Base-by-base conservation (phyloP, 352 stramenopile genomes). In the Phytophthora lateralis region DNA sequence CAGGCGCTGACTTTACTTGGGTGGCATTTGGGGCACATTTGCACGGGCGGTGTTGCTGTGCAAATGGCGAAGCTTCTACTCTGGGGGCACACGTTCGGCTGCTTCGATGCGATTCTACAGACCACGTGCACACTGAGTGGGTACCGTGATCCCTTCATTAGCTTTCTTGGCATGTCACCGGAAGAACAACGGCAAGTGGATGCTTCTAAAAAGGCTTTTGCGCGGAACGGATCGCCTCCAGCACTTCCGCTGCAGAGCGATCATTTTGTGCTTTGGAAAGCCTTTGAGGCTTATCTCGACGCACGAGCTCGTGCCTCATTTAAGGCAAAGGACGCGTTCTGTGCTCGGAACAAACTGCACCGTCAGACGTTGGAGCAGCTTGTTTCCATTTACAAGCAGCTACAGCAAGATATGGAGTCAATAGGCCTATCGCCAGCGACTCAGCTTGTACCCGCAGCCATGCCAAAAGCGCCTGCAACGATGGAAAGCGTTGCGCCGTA, bases 121-220 rank as follows among this genome's bases (percentile, higher is more conserved):
- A 89, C 82, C 5, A 83, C 81, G 9, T 89, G 81, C 39, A 83
- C 83, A 34, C 63, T 94, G 18, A 91, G 81, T 21, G 80, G 80
- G 21, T 90, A 90, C 53, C 85, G 85, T 9, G 85, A 94, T 39
- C 82, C 82, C 21, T 94, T 94, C 53, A 55, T 89, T 10, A 88
- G 71, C 53, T 89, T 88, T 34, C 47, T 91, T 20, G 80, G 80
- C 8, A 91, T 91, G 80, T 75, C 82, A 20, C 55, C 43, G 2
- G 80, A 83, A 20, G 82, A 90, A 50, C 56, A 84, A 21, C 72
- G 70, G 1, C 78, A 80, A 35, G 80, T 91, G 3, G 73, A 87
- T 27, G 68, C 54, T 26, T 77, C 76, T 2, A 91, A 90, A 64
- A 73, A 77, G 21, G 59, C 50, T 2, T 88, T 91, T 54, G 45